Conservation (phyloP, 257 asterid genomes). For the Buddleja alternifolia region DNA sequence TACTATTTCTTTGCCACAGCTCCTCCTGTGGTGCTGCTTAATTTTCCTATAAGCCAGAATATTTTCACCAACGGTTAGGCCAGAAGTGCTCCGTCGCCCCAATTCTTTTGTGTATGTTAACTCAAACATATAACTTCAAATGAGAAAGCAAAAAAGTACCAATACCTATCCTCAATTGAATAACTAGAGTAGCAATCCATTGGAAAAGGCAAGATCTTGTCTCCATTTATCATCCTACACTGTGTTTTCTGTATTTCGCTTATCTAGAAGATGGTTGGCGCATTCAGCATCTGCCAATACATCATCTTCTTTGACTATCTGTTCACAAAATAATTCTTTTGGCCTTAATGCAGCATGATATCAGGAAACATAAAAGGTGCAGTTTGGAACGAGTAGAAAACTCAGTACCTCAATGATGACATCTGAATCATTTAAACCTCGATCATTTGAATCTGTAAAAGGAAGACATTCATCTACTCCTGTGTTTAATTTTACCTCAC, state of each 20-base stretch:
- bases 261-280: neutral
- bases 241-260: slow-evolving; percentile 10
- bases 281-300: neutral
- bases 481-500: slow-evolving; percentile 16
- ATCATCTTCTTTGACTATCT: slow-evolving; percentile 20
- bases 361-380: neutral
- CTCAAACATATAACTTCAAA: neutral
- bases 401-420: slow-evolving; percentile 30
- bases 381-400: neutral
- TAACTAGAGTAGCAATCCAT: slow-evolving; percentile 9
- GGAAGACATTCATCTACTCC: neutral
- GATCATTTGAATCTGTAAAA: slow-evolving; percentile 4
- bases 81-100: neutral
- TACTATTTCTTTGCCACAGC: neutral
- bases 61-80: neutral
- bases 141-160: neutral
- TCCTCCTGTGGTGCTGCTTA: neutral
- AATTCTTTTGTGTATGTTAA: neutral
- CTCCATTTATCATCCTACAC: slow-evolving; percentile 24
- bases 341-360: neutral
- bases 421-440: slow-evolving; percentile 18
- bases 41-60: neutral
- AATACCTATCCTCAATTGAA: slow-evolving; percentile 12
- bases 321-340: neutral
- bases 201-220: slow-evolving; percentile 29